Conservation (phyloP, 495 filamentous ascomycete species). For the Annulohypoxylon maeteangense region DNA sequence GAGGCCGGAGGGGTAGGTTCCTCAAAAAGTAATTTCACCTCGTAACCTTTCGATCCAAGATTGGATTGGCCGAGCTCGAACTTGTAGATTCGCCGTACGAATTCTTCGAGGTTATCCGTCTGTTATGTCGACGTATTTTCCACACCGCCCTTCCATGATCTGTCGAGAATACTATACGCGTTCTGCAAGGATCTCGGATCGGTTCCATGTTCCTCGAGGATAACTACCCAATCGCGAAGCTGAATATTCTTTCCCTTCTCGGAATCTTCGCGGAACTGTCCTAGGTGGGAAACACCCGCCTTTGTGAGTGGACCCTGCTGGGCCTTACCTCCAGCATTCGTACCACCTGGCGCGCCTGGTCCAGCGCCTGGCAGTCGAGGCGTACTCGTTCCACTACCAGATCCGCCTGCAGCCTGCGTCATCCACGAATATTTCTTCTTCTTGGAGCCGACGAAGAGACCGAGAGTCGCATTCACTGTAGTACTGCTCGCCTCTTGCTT, state of each 20-base stretch:
- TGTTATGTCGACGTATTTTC: slow-evolving; percentile 26
- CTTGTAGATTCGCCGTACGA: neutral
- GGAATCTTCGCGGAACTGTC: slow-evolving; percentile 70
- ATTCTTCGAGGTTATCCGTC: neutral
- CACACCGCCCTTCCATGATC: slow-evolving; percentile 39
- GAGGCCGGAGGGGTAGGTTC: slow-evolving; percentile 6
- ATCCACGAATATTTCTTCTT: slow-evolving; percentile 72
- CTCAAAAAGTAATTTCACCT: neutral
- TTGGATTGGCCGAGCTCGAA: neutral
- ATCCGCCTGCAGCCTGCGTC: slow-evolving; percentile 50
- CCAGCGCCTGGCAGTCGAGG: slow-evolving; percentile 52
- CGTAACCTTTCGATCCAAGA: neutral
- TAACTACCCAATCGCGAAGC: slow-evolving; percentile 72
- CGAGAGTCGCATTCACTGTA: slow-evolving; percentile 65
- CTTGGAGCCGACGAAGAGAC: slow-evolving; percentile 63
- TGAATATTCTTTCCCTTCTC: slow-evolving; percentile 73
- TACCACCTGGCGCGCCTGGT: slow-evolving; percentile 38
- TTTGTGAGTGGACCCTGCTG: slow-evolving; percentile 45
- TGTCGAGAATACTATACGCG: slow-evolving; percentile 64
- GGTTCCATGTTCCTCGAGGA: slow-evolving; percentile 69
- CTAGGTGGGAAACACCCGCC: slow-evolving; percentile 55
- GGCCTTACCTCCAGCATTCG: slow-evolving; percentile 20
- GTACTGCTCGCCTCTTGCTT: slow-evolving; percentile 64
- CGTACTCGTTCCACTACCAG: slow-evolving; percentile 59
- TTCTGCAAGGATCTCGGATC: slow-evolving; percentile 65